Conservation (phyloP, 1,139 yeast genomes). For the Geotrichum armillariae region DNA sequence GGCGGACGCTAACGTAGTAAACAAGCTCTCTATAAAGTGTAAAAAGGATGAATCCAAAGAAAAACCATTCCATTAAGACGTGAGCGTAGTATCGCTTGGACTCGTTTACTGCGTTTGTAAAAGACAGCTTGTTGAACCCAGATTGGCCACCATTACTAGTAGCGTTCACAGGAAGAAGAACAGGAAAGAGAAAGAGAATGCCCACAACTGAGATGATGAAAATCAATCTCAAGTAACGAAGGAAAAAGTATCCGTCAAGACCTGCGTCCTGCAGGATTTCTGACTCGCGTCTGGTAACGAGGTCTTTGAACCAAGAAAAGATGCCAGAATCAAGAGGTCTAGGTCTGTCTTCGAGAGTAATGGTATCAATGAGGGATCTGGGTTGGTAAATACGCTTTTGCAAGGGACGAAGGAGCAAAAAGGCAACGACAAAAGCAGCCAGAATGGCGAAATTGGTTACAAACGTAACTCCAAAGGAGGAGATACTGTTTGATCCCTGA, state of each 20-base stretch:
- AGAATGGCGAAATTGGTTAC: constrained; percentile 60
- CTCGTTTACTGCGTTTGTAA: constrained; percentile 62
- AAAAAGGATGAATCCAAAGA: constrained; percentile 67
- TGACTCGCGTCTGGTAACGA: constrained; percentile 56
- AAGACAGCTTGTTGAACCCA: constrained; percentile 80
- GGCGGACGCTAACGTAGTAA: constrained; percentile 76
- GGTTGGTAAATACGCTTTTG: constrained; percentile 82
- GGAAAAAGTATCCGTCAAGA: constrained; percentile 86
- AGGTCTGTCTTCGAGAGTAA: constrained; percentile 44
- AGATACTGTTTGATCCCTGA: constrained; percentile 31
- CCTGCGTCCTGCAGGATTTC: constrained; percentile 79
- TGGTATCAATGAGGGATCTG: constrained; percentile 55
- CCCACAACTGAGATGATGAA: constrained; percentile 62
- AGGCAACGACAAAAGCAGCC: constrained; percentile 53
- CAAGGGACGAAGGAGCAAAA: constrained; percentile 64
- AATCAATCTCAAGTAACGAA: constrained; percentile 71
- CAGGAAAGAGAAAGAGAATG: constrained; percentile 67
- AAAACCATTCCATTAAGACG: constrained; percentile 76
- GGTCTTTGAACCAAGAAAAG: constrained; percentile 39
- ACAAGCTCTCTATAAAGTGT: constrained; percentile 79
- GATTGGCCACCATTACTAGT: constrained; percentile 54
- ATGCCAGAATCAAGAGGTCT: constrained; percentile 37
- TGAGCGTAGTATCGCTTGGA: constrained; percentile 80
- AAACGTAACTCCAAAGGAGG: constrained; percentile 51
- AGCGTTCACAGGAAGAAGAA: constrained; percentile 84